Percentiles rank a stretch among this genome's conserved stretches.
phyloP scores from a whole-genome alignment of 441 rosid genomes.

The Adansonia gregorii region DNA sequence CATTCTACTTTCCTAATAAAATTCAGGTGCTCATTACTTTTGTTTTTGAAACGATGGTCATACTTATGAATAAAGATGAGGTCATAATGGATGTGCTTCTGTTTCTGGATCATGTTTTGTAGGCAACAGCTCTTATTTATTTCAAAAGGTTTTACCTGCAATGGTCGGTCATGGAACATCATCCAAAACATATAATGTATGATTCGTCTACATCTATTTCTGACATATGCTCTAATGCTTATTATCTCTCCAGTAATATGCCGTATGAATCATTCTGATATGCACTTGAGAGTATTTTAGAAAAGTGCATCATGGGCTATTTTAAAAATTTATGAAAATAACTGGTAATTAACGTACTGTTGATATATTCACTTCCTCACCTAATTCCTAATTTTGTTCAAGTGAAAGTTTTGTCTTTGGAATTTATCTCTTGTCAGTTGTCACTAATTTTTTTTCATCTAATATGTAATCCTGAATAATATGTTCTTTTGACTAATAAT shows the following conservation, averaged over 20 bases:
- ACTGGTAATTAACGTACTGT: background rate
- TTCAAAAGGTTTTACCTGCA: conserved; percentile 95
- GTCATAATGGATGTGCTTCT: conserved; percentile 9
- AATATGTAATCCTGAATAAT: background rate
- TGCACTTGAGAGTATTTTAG: background rate
- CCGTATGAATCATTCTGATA: background rate
- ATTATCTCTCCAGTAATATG: conserved; percentile 1
- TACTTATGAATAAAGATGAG: background rate
- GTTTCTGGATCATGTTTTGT: conserved; percentile 37
- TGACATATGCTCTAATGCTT: conserved; percentile 12
- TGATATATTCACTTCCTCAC: background rate
- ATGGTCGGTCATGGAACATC: conserved; percentile 99
- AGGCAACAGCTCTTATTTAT: conserved; percentile 95
- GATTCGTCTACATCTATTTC: conserved; percentile 34
- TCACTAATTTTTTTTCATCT: conserved; percentile 3
- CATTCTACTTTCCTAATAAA: conserved; percentile 93
- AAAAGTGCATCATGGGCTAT: background rate
- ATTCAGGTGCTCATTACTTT: conserved; percentile 61
- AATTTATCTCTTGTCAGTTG: background rate
- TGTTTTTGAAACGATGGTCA: background rate
- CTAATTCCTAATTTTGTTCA: background rate
- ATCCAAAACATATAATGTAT: conserved; percentile 91
- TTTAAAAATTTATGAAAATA: background rate
- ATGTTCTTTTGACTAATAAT: background rate
- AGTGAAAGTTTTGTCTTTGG: background rate